phyloP scores from a whole-genome alignment of 371 early-diverging fungal genomes.

The Mortierella polycephala region DNA sequence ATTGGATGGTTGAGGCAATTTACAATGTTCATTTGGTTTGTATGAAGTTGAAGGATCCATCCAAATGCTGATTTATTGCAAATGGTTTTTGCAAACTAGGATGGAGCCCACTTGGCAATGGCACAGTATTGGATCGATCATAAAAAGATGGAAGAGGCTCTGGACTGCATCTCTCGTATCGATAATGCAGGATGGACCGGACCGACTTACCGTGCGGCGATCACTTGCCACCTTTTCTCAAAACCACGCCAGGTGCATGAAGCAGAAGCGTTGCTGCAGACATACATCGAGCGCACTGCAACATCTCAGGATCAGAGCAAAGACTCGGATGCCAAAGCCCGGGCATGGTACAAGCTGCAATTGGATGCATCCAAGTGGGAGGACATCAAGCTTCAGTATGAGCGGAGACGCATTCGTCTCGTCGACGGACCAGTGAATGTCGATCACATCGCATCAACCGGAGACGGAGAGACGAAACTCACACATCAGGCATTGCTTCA shows the following conservation, averaged over 20 bases:
- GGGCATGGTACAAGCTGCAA: conserved; percentile 39
- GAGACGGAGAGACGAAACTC: conserved; percentile 13
- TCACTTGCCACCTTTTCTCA: conserved; percentile 28
- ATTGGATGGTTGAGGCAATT: too few relatives aligned
- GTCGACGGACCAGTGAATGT: conserved; percentile 26
- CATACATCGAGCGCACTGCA: conserved; percentile 17
- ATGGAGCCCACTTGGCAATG: conserved; percentile 36
- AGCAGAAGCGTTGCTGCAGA: conserved; percentile 29
- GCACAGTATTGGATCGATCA: conserved; percentile 28
- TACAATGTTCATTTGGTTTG: background rate
- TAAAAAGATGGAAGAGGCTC: conserved; percentile 36
- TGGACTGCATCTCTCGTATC: conserved; percentile 33
- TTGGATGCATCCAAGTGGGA: conserved; percentile 49
- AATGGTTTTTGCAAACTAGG: conserved; percentile 10
- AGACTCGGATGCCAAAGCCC: conserved; percentile 13
- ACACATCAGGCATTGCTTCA: conserved; percentile 35
- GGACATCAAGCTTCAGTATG: conserved; percentile 40
- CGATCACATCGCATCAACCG: conserved; percentile 12
- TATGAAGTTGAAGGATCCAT: background rate
- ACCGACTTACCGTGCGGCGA: conserved; percentile 28
- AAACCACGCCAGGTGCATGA: conserved; percentile 44
- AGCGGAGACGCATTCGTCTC: conserved; percentile 35
- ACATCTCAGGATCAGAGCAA: background rate
- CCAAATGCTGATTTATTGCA: background rate
- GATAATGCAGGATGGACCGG: conserved; percentile 18